These are phyloP conservation scores for Globisporangium recalcitrans DNA, from an alignment of 352 stramenopile genomes.

Conservation along the genomic window DNA sequence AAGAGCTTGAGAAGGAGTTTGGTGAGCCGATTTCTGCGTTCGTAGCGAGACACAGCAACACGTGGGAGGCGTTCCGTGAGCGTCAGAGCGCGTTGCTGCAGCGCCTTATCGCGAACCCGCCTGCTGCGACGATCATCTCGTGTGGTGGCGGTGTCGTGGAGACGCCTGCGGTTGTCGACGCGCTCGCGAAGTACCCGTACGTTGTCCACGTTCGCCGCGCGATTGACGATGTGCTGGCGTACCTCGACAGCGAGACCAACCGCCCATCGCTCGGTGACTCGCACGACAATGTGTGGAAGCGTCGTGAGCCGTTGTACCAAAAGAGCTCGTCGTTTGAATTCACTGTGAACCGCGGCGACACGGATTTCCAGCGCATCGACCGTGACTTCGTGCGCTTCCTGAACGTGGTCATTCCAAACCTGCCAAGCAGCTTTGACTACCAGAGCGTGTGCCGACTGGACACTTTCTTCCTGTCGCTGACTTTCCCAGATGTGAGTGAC, in stretches of 20 bases:
- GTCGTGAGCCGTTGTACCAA: conserved; percentile 51
- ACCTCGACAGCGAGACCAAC: conserved; percentile 43
- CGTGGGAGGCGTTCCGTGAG: conserved; percentile 75
- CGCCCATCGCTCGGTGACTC: conserved; percentile 58
- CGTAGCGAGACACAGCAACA: conserved; percentile 50
- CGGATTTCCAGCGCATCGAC: conserved; percentile 49
- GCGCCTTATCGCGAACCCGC: conserved; percentile 51
- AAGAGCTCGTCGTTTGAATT: conserved; percentile 57
- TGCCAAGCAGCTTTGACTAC: conserved; percentile 48
- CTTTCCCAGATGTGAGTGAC: conserved; percentile 55
- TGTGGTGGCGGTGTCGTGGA: conserved; percentile 84
- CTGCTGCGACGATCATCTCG: conserved; percentile 66
- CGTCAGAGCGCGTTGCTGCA: conserved; percentile 57
- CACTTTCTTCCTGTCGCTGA: conserved; percentile 81
- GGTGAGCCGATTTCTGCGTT: conserved; percentile 65
- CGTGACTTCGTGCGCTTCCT: conserved; percentile 74
- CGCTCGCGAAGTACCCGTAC: conserved; percentile 57
- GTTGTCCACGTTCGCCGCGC: conserved; percentile 67
- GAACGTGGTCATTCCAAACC: conserved; percentile 41
- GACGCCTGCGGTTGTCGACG: conserved; percentile 50
- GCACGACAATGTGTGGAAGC: conserved; percentile 53
- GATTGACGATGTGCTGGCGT: conserved; percentile 65
- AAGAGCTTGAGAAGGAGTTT: conserved; percentile 60
- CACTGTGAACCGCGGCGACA: conserved; percentile 47
- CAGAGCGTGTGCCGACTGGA: conserved; percentile 37